These are phyloP conservation scores for Skeletonema grethae DNA, from an alignment of 108 stramenopile genomes.

Conservation along the genomic window DNA sequence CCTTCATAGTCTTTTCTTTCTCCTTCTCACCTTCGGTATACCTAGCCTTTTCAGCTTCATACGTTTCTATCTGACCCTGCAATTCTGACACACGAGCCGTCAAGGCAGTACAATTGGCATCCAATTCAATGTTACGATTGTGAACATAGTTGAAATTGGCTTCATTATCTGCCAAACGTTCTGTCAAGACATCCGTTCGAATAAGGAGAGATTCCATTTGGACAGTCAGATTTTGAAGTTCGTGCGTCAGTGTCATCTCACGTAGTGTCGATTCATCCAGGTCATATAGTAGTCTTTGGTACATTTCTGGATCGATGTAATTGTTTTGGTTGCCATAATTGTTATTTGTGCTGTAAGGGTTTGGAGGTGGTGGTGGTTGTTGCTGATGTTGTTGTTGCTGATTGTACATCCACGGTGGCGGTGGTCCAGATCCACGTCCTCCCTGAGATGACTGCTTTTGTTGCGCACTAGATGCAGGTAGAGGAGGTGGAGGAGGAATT, in stretches of 20 bases:
- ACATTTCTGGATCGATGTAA: conserved; percentile 23
- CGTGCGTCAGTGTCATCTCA: conserved; percentile 44
- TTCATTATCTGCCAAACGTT: conserved; percentile 73
- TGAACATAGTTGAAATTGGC: conserved; percentile 56
- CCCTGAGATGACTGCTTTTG: background rate
- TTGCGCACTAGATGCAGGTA: background rate
- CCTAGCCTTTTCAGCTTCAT: conserved; percentile 29
- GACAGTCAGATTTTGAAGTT: conserved; percentile 40
- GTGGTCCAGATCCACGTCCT: background rate
- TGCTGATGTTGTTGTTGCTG: background rate
- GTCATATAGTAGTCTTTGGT: conserved; percentile 38
- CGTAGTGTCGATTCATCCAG: conserved; percentile 48
- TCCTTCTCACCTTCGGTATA: conserved; percentile 25
- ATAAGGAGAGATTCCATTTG: conserved; percentile 16
- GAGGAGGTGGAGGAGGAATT: conserved; percentile 9
- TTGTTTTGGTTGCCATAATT: conserved; percentile 10
- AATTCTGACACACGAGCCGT: conserved; percentile 39
- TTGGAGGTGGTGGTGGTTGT: conserved; percentile 1
- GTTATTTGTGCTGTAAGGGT: conserved; percentile 6
- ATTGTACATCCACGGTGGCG: conserved; percentile 3
- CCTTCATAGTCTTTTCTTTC: conserved; percentile 12
- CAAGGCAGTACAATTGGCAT: conserved; percentile 71
- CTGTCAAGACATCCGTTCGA: conserved; percentile 67
- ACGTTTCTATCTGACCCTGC: conserved; percentile 53
- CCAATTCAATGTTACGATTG: conserved; percentile 60